phyloP scores from a whole-genome alignment of 2,329 filamentous ascomycete genomes.

The Anisogramma anomala region DNA sequence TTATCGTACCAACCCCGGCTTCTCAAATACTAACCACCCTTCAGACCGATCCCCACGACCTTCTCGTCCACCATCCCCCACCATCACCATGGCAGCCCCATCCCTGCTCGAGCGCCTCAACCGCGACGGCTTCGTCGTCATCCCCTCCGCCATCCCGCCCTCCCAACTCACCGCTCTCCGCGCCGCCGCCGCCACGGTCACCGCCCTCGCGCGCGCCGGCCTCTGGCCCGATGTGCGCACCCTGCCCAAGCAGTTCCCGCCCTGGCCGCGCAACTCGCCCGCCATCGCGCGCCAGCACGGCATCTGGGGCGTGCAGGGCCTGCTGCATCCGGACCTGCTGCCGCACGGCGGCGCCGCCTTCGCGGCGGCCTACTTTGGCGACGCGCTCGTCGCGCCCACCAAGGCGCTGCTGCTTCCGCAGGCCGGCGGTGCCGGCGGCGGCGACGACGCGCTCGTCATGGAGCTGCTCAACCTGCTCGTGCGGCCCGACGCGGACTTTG shows the following conservation, averaged over 20 bases:
- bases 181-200: constrained; percentile 44
- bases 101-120: constrained; percentile 13
- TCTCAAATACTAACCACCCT: too few relatives aligned
- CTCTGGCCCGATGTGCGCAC: constrained; percentile 74
- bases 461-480: constrained; percentile 83
- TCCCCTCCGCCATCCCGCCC: constrained; percentile 51
- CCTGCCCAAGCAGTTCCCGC: constrained; percentile 82
- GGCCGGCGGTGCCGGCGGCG: too few relatives aligned
- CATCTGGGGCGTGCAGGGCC: constrained; percentile 52
- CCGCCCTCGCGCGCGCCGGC: constrained; percentile 52
- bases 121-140: constrained; percentile 47
- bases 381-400: constrained; percentile 49
- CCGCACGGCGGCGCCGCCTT: constrained; percentile 42
- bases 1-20: too few relatives aligned
- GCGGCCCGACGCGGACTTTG: constrained; percentile 58
- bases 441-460: constrained; percentile 61
- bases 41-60: too few relatives aligned
- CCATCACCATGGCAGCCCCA: constrained; percentile 10
- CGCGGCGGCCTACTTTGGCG: constrained; percentile 59
- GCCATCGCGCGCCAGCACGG: constrained; percentile 34
- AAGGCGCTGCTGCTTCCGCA: constrained; percentile 53
- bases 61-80: too few relatives aligned
- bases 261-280: constrained; percentile 41
- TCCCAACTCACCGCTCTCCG: constrained; percentile 48
- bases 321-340: constrained; percentile 15